These are phyloP conservation scores for Rachicladosporium sp. DNA, from an alignment of 2,329 filamentous ascomycete species.

Conservation along the genomic window DNA sequence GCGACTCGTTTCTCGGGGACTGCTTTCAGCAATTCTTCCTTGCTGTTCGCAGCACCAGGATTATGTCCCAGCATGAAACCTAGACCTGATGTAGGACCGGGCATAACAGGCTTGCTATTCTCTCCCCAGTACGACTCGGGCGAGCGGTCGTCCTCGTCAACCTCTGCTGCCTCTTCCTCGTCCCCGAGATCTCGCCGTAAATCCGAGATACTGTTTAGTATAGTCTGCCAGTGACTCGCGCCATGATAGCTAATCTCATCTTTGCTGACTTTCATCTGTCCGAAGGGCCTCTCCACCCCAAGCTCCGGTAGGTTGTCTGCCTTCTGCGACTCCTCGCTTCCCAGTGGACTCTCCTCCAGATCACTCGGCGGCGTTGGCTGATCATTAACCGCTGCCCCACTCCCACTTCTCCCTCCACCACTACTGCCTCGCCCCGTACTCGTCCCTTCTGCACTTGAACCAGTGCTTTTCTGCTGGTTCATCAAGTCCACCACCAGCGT, in stretches of 20 bases:
- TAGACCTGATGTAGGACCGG: slow-evolving; percentile 8
- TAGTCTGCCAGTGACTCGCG: slow-evolving; percentile 71
- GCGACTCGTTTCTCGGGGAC: slow-evolving; percentile 22
- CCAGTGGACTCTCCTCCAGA: slow-evolving; percentile 10
- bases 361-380: slow-evolving; percentile 21
- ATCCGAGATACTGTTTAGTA: slow-evolving; percentile 49
- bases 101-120: neutral
- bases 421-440: neutral
- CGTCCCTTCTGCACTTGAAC: neutral
- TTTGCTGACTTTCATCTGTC: slow-evolving; percentile 68
- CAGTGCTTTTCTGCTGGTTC: slow-evolving; percentile 15
- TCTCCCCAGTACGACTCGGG: neutral
- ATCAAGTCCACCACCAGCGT: slow-evolving; percentile 24
- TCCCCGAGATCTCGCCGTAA: slow-evolving; percentile 22
- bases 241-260: slow-evolving; percentile 69
- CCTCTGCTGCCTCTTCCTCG: slow-evolving; percentile 13
- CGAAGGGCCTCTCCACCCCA: slow-evolving; percentile 55
- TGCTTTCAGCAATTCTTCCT: slow-evolving; percentile 19
- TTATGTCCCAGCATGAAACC: slow-evolving; percentile 16
- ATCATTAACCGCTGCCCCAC: slow-evolving; percentile 3
- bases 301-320: slow-evolving; percentile 2
- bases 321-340: neutral
- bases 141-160: slow-evolving; percentile 3
- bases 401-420: slow-evolving; percentile 1
- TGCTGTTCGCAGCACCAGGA: slow-evolving; percentile 10